These are phyloP conservation scores for Laetiporus sulphureus DNA, from an alignment of 1,284 basidiomycete species.

Conservation along the genomic window DNA sequence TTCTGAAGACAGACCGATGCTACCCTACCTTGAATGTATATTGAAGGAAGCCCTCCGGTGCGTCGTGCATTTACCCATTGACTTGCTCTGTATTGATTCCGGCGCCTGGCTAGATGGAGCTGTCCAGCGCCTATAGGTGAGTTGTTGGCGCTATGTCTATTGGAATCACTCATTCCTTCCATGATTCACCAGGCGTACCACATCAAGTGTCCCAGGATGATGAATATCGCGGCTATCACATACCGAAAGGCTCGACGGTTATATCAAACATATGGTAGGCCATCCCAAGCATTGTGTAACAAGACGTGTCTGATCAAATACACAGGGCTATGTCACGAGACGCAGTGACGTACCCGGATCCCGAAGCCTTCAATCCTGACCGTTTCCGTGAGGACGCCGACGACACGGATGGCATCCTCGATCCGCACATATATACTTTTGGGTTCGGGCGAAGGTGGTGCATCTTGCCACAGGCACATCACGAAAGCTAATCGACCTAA, in stretches of 20 bases:
- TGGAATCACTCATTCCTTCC: not conserved
- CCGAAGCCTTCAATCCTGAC: not conserved
- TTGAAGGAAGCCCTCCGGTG: conserved; percentile 32
- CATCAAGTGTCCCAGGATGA: conserved; percentile 9
- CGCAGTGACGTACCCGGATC: not conserved
- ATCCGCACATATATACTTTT: not conserved
- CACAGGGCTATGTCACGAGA: conserved; percentile 1
- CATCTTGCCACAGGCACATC: not conserved
- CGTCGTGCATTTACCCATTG: not conserved
- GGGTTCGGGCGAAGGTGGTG: conserved; percentile 1
- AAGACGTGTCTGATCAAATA: not conserved
- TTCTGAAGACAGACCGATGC: conserved; percentile 30
- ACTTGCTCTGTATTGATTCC: not conserved
- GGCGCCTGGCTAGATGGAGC: conserved; percentile 23
- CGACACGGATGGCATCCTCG: not conserved
- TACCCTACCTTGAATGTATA: conserved; percentile 35
- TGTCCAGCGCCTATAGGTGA: conserved; percentile 21
- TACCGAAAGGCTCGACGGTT: conserved; percentile 11
- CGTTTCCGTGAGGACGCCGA: not conserved
- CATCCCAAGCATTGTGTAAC: not conserved
- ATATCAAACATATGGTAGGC: conserved; percentile 11
- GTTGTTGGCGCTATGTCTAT: not conserved
- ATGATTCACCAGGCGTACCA: conserved; percentile 8
- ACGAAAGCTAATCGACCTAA: not conserved
- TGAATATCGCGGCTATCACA: conserved; percentile 9